phyloP scores from a whole-genome alignment of 768 basidiomycete species.

The Steccherinum ochraceum region DNA sequence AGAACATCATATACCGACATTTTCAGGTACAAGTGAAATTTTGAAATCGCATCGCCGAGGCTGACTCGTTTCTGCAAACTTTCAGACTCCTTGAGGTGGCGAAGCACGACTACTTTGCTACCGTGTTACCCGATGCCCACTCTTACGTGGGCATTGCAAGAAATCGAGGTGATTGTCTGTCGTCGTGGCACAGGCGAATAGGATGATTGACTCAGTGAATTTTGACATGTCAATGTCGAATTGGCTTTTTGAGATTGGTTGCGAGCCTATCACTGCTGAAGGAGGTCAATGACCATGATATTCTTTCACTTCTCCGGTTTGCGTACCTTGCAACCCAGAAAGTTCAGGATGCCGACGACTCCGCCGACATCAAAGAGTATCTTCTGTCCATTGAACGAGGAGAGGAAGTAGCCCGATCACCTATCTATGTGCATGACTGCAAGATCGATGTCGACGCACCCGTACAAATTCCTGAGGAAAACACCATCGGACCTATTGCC shows the following conservation, averaged over 20 bases:
- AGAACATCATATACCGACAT: neutral
- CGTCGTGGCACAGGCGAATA: too few relatives aligned
- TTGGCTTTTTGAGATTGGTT: neutral
- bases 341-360: neutral
- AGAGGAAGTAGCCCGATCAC: neutral
- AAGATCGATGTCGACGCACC: neutral
- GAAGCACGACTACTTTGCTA: neutral
- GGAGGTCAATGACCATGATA: neutral
- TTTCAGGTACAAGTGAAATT: neutral
- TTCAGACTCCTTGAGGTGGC: neutral
- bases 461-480: constrained; percentile 9
- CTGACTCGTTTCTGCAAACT: too few relatives aligned
- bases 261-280: neutral
- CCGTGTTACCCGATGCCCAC: neutral
- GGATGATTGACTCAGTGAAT: too few relatives aligned
- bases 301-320: neutral
- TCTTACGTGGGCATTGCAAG: neutral
- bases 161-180: neutral
- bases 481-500: constrained; percentile 21
- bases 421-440: neutral
- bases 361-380: neutral
- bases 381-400: neutral
- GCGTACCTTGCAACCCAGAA: neutral
- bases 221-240: neutral
- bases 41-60: too few relatives aligned